Base-by-base conservation (phyloP, 2,329 filamentous ascomycete genomes). In the Fusarium concolor region DNA sequence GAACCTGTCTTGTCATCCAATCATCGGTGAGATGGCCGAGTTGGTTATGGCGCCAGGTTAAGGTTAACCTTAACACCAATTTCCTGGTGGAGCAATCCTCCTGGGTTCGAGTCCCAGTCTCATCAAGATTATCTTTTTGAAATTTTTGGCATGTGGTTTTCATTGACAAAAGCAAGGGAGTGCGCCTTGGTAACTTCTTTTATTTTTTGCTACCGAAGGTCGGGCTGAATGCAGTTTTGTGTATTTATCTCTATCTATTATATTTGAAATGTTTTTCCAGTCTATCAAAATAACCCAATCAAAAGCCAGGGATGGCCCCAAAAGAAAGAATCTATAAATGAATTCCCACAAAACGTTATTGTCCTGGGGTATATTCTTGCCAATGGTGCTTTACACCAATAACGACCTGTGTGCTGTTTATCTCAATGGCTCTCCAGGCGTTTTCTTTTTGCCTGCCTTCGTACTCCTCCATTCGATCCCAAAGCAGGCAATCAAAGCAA, bases 11-110 rank as follows among this genome's bases (percentile, higher is more conserved):
- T 6, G 11, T 17, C n/a, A 49, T 62, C 56, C 56, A 62, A 62
- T 62, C 46, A 62, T 12, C 41, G 58, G 58, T 62, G 58, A 62
- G 58, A 62, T 62, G 58, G 58, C 58, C 58, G 58, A 62, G 58
- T 62, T 62, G 58, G 58, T 62, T 62, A 62, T 62, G 58, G 58
- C 58, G 58, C 58, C 58, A 62, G 58, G 58, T 62, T 62, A 62
- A 62, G 58, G 58, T 62, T 45, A 62, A 61, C 58, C 58, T 62
- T 61, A 31, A 61, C 56, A 61, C 56, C 10, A 53, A 61, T 61
- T 61, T 61, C 58, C 58, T 61, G 58, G 58, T 62, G 58, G 58
- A 61, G 57, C 57, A 61, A 61, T 61, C 57, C 57, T 61, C 57
- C 57, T 61, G 57, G 57, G 57, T 62, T 62, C 58, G 56, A 62